A percentile compares a stretch with the other conserved stretches of the same genome.
Evolutionary conservation across 2,329 filamentous ascomycete genomes (phyloP).

Genomic region (Botrytis galanthina): DNA sequence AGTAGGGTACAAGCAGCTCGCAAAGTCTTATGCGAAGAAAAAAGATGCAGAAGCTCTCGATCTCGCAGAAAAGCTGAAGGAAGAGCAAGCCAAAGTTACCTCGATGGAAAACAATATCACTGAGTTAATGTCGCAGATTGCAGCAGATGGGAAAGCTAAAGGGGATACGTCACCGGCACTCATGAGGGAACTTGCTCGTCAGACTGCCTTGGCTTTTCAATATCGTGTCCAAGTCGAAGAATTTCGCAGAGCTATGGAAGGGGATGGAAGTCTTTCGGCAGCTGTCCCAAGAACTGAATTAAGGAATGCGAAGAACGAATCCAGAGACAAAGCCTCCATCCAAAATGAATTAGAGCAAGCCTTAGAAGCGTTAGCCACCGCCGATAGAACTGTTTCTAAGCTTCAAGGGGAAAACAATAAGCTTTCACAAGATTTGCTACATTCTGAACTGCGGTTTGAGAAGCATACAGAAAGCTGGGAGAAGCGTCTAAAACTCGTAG

Average conservation of each 20-base stretch:
- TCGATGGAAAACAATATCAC: slow-evolving; percentile 62
- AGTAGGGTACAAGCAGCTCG: slow-evolving; percentile 74
- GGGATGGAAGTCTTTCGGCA: slow-evolving; percentile 37
- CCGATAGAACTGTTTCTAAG: slow-evolving; percentile 41
- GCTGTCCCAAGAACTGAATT: slow-evolving; percentile 52
- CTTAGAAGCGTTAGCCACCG: slow-evolving; percentile 49
- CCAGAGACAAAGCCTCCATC: slow-evolving; percentile 51
- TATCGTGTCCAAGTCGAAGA: slow-evolving; percentile 60
- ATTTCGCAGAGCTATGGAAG: slow-evolving; percentile 52
- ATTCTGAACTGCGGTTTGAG: slow-evolving; percentile 33
- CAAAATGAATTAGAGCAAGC: slow-evolving; percentile 53
- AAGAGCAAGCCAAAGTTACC: slow-evolving; percentile 64
- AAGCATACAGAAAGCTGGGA: slow-evolving; percentile 38
- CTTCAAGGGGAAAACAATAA: slow-evolving; percentile 37
- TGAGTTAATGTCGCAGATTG: slow-evolving; percentile 58
- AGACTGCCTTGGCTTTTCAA: slow-evolving; percentile 56
- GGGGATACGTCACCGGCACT: slow-evolving; percentile 49
- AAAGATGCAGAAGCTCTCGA: slow-evolving; percentile 71
- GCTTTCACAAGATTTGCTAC: slow-evolving; percentile 34
- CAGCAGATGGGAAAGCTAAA: slow-evolving; percentile 38
- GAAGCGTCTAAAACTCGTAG: slow-evolving; percentile 44
- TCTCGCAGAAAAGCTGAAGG: slow-evolving; percentile 61
- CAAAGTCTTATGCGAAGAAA: slow-evolving; percentile 74
- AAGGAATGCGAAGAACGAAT: slow-evolving; percentile 52
- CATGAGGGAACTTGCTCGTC: slow-evolving; percentile 54